Percentiles rank a stretch among this genome's conserved stretches.
Conservation (phyloP, 306 rosid genomes). For the Prunus padus region DNA sequence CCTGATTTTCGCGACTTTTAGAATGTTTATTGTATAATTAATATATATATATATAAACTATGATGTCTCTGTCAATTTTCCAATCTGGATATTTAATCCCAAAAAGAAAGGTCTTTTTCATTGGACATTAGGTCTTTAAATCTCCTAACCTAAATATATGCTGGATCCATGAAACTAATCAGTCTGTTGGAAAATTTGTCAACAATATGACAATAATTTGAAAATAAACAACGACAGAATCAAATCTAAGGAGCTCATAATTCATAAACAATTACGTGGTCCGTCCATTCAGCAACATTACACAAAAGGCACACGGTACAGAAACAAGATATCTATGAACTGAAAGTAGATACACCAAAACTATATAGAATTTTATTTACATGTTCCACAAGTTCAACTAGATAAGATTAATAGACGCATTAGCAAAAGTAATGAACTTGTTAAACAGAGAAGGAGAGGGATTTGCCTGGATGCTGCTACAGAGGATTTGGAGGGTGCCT, state of each 20-base stretch:
- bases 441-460: constrained; percentile 12
- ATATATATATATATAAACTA: neutral
- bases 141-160: constrained; percentile 3
- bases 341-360: neutral
- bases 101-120: neutral
- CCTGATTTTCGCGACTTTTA: neutral
- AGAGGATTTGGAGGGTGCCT: constrained; percentile 36
- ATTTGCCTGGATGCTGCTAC: constrained; percentile 20
- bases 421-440: constrained; percentile 17
- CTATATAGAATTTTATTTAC: constrained; percentile 28
- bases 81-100: neutral
- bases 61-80: neutral
- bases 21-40: neutral
- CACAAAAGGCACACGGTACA: neutral
- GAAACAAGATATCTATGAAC: neutral
- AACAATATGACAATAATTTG: neutral
- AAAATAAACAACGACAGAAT: neutral
- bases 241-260: neutral
- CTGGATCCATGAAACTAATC: neutral
- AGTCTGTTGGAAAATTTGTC: neutral
- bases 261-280: neutral
- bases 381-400: constrained; percentile 20
- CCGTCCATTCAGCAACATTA: neutral
- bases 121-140: neutral
- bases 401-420: constrained; percentile 15